phyloP scores from a whole-genome alignment of 345 rosid species.

The Salix suchowensis region DNA sequence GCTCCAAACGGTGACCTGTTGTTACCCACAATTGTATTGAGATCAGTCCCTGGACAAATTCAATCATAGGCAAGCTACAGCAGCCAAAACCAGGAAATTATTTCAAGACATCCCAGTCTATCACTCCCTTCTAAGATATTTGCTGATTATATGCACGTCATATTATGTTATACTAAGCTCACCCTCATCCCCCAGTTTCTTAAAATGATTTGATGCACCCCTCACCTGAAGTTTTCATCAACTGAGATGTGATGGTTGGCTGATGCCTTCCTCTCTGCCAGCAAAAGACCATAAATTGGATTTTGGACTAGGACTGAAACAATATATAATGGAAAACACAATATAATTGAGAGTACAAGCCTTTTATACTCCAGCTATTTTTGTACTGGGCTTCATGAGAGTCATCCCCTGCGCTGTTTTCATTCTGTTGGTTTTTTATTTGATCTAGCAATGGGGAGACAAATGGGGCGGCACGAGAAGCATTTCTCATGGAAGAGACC shows the following conservation, averaged over 20 bases:
- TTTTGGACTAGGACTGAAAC: neutral
- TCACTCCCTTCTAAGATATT: no score
- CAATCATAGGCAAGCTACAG: no score
- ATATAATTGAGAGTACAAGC: conserved; percentile 26
- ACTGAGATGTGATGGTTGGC: conserved; percentile 41
- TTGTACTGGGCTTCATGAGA: conserved; percentile 30
- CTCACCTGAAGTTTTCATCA: conserved; percentile 48
- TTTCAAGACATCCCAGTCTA: no score
- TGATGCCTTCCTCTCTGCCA: conserved; percentile 38
- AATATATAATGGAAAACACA: neutral
- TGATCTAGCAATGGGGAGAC: conserved; percentile 57
- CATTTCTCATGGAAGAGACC: conserved; percentile 49
- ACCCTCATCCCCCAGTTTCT: no score
- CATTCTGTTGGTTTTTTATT: conserved; percentile 26
- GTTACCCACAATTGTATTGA: neutral
- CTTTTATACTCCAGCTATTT: conserved; percentile 41
- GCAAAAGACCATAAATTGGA: neutral
- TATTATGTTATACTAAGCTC: neutral
- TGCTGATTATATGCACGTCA: neutral
- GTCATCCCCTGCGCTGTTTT: conserved; percentile 8
- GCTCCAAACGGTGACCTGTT: conserved; percentile 54
- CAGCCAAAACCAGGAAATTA: no score
- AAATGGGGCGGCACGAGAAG: conserved; percentile 57
- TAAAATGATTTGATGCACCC: no score
- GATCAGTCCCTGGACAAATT: neutral